Conservation (phyloP, 805 yeast species). For the Candida taoyuanica region DNA sequence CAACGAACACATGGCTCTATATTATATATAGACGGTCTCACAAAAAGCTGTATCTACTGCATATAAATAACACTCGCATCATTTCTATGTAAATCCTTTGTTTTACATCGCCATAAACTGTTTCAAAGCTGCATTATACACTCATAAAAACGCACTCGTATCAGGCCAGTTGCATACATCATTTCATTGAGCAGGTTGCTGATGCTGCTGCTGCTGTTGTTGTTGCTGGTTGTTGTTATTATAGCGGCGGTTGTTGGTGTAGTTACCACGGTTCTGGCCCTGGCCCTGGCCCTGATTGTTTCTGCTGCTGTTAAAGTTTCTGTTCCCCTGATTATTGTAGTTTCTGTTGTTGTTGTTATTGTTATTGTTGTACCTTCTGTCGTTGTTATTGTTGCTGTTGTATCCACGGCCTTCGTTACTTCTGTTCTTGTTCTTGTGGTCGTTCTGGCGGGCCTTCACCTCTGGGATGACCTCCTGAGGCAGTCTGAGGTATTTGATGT, state of each 20-base stretch:
- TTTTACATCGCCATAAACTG: too few species aligned
- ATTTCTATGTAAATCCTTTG: too few species aligned
- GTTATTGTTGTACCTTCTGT: conserved; percentile 29
- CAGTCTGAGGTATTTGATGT: conserved; percentile 71
- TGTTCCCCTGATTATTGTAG: conserved; percentile 19
- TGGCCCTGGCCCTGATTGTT: conserved; percentile 6
- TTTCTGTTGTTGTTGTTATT: conserved; percentile 30
- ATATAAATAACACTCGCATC: background rate
- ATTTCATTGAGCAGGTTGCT: background rate
- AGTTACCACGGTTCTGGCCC: conserved; percentile 8
- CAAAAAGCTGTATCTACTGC: too few species aligned
- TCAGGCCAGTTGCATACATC: conserved; percentile 1
- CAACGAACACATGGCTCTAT: too few species aligned
- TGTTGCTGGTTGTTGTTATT: conserved; percentile 3
- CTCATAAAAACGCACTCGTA: conserved; percentile 9
- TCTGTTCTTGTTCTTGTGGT: conserved; percentile 41
- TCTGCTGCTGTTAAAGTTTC: conserved; percentile 11
- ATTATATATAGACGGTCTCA: too few species aligned
- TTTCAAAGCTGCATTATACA: conserved; percentile 10
- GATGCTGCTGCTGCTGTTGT: conserved; percentile 6
- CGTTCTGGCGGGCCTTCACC: conserved; percentile 60
- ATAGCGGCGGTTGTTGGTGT: conserved; percentile 4
- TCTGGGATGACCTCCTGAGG: conserved; percentile 74
- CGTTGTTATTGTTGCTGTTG: conserved; percentile 30
- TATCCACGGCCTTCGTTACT: conserved; percentile 34